phyloP scores from a whole-genome alignment of 2,329 filamentous ascomycete species.

The Fusarium tanahbumbuense region DNA sequence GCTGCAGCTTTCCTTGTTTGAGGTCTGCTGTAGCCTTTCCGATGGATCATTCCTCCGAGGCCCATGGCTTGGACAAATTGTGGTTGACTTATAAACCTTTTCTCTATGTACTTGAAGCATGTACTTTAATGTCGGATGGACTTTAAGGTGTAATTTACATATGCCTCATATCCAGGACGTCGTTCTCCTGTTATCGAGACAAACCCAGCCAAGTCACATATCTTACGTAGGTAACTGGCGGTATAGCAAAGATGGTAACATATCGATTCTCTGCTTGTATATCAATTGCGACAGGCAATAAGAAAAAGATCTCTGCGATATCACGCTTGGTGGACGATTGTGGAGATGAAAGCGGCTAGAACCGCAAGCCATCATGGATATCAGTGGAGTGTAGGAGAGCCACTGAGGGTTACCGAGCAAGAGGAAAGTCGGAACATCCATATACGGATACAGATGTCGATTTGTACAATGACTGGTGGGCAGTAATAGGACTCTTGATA shows the following conservation, averaged over 20 bases:
- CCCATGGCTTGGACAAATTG: background rate
- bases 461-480: background rate
- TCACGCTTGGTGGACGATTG: background rate
- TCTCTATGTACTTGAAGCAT: background rate
- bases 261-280: background rate
- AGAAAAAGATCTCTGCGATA: background rate
- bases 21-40: background rate
- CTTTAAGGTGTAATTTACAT: background rate
- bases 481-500: background rate
- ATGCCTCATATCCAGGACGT: background rate
- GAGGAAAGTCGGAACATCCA: background rate
- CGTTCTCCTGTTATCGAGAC: background rate
- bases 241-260: background rate
- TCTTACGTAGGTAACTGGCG: background rate
- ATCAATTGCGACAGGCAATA: background rate
- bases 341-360: conserved; percentile 2
- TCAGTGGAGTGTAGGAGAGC: background rate
- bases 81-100: background rate
- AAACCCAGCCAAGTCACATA: background rate
- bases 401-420: background rate
- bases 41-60: background rate
- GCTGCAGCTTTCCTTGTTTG: background rate
- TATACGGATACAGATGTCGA: background rate
- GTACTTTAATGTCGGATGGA: background rate
- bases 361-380: conserved; percentile 7